phyloP scores from a whole-genome alignment of 805 yeast genomes.

The Saccharomyces jurei region DNA sequence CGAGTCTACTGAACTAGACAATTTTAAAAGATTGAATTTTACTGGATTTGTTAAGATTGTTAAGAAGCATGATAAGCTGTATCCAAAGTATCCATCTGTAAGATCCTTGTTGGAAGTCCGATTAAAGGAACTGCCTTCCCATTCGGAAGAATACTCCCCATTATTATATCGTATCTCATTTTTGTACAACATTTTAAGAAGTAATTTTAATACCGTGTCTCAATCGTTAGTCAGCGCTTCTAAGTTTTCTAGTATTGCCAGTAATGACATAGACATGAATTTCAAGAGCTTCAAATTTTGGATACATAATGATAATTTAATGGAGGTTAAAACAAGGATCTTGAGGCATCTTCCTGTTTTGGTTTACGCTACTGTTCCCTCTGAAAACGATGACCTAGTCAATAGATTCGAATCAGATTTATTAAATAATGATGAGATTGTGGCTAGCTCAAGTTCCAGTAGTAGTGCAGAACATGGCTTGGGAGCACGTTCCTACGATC shows the following conservation, averaged over 20 bases:
- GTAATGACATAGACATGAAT: conserved; percentile 29
- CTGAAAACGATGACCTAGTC: conserved; percentile 28
- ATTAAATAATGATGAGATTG: conserved; percentile 20
- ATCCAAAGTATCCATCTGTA: conserved; percentile 73
- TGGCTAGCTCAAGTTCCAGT: conserved; percentile 33
- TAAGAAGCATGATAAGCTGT: conserved; percentile 90
- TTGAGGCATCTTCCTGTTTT: conserved; percentile 89
- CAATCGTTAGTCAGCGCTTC: conserved; percentile 35
- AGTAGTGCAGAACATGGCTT: conserved; percentile 35
- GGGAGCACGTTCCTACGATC: conserved; percentile 47
- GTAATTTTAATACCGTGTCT: conserved; percentile 35
- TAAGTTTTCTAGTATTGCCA: conserved; percentile 23
- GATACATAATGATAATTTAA: conserved; percentile 93
- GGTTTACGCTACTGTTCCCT: conserved; percentile 46
- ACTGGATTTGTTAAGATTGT: conserved; percentile 93
- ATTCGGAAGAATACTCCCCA: conserved; percentile 92
- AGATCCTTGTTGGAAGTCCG: conserved; percentile 84
- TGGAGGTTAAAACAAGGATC: conserved; percentile 96
- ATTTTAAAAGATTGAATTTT: conserved; percentile 82
- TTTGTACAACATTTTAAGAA: conserved; percentile 73
- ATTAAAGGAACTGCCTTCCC: conserved; percentile 79
- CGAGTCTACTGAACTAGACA: conserved; percentile 78
- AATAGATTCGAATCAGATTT: conserved; percentile 22
- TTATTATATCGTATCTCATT: conserved; percentile 74
- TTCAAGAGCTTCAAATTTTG: conserved; percentile 78